A percentile compares a stretch with the other conserved stretches of the same genome.
Conservation (phyloP, 306 rosid genomes). For the Citrullus colocynthis region DNA sequence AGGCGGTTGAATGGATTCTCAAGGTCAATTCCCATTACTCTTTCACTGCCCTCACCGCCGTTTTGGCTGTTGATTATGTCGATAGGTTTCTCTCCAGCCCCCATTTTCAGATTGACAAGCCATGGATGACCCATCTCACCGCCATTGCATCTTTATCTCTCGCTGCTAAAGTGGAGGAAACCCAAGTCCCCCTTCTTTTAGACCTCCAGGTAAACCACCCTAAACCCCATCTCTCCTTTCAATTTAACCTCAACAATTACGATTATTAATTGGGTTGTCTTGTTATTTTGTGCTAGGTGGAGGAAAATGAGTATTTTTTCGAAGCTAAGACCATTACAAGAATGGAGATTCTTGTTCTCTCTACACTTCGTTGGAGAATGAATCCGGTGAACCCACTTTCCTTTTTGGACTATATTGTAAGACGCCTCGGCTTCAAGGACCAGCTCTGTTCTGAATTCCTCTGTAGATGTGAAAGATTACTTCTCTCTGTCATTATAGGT, state of each 20-base stretch:
- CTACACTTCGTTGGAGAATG: slow-evolving; percentile 88
- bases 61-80: slow-evolving; percentile 68
- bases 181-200: slow-evolving; percentile 61
- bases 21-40: slow-evolving; percentile 49
- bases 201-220: slow-evolving; percentile 47
- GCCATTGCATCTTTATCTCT: slow-evolving; percentile 76
- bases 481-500: slow-evolving; percentile 56
- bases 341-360: slow-evolving; percentile 87
- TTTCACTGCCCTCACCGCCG: slow-evolving; percentile 59
- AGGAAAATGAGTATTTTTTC: slow-evolving; percentile 41
- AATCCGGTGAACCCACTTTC: slow-evolving; percentile 71
- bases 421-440: slow-evolving; percentile 58
- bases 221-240: background rate
- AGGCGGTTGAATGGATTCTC: slow-evolving; percentile 60
- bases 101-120: slow-evolving; percentile 41
- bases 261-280: background rate
- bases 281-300: slow-evolving; percentile 34
- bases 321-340: slow-evolving; percentile 64
- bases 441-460: slow-evolving; percentile 53
- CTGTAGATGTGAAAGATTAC: slow-evolving; percentile 34
- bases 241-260: background rate
- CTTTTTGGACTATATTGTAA: slow-evolving; percentile 48
- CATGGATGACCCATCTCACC: slow-evolving; percentile 82
- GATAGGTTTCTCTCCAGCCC: slow-evolving; percentile 51
- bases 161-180: slow-evolving; percentile 88